Base-by-base conservation (phyloP, 371 early-diverging fungal species). In the Fennellomyces sp. region DNA sequence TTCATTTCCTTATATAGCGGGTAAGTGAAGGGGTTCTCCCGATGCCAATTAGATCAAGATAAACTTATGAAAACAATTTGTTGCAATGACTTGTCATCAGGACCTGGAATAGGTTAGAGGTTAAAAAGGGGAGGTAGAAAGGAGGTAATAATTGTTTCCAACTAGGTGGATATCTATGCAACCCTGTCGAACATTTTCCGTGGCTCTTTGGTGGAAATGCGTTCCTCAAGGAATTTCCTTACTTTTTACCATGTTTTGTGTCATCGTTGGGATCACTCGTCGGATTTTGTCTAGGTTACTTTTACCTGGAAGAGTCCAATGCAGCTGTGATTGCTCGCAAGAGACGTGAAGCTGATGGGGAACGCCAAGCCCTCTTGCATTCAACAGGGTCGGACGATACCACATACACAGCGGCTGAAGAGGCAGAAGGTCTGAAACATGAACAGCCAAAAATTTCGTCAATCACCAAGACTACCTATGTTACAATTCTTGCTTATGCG, bases 191-290 rank as follows among this genome's bases (percentile, higher is more conserved):
- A 8, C 80, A 84, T 27, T 91, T 85, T 41, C 94, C 95, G 0
- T 50, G 48, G 2, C 39, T 88, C 3, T 94, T 96, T 78, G 91
- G 90, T 7, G 49, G 77, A 29, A 77, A 70, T 57, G 54, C 58
- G 17, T 80, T 95, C 49, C 83, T 95, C 30, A 76, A 68, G 21
- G 67, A 70, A 1, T 92, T 87, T 58, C 96, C 96, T 1, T 96
- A 95, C 70, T 84, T 93, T 51, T 83, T 97, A 11, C 97, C 97
- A 0, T 97, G 95, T 60, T 67, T 90, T 31, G 77, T 92, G 5
- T 84, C 91, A 11, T 78, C 92, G 3, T 53, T 78, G 12, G 79
- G 92, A 3, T 81, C 87, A 13, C 36, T 88, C 13, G 58, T 85
- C 41, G 94, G 94, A 2, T 84, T 88, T 28, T 50, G 83, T 0